Conservation (phyloP, 192 early-diverging fungal species). For the Podila verticillata region DNA sequence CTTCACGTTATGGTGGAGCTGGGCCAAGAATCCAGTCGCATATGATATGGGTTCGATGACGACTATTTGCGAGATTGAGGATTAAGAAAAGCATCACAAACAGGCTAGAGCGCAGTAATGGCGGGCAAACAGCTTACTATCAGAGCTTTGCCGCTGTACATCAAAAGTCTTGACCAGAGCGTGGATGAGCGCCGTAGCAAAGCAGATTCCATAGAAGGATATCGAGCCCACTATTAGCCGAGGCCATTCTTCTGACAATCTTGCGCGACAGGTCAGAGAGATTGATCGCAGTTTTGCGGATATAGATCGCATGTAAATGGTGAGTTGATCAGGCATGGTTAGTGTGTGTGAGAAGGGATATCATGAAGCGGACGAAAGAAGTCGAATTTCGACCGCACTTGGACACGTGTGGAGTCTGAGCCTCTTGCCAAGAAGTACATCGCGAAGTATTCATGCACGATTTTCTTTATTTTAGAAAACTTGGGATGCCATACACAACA, state of each 20-base stretch:
- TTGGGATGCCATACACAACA: constrained; percentile 93
- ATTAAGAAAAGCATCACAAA: too few species aligned
- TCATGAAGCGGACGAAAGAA: background rate
- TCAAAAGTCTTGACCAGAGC: constrained; percentile 15
- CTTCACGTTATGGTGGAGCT: too few species aligned
- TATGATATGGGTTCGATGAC: background rate
- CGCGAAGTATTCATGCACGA: too few species aligned
- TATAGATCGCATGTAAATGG: too few species aligned
- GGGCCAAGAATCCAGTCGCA: background rate
- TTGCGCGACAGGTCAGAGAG: background rate
- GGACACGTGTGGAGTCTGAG: too few species aligned
- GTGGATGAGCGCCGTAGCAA: constrained; percentile 10
- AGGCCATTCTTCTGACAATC: constrained; percentile 25
- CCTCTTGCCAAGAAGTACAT: too few species aligned
- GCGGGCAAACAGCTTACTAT: background rate
- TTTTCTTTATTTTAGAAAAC: constrained; percentile 7
- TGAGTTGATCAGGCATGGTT: too few species aligned
- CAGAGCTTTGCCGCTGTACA: background rate
- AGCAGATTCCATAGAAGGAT: constrained; percentile 40
- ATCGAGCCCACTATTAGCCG: constrained; percentile 28
- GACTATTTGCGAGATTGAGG: background rate
- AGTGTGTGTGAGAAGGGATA: background rate
- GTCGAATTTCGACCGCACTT: too few species aligned
- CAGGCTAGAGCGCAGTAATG: too few species aligned
- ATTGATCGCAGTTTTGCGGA: too few species aligned